Evolutionary conservation across 2,329 filamentous ascomycete genomes (phyloP).

Genomic region (Aphanocladium album): DNA sequence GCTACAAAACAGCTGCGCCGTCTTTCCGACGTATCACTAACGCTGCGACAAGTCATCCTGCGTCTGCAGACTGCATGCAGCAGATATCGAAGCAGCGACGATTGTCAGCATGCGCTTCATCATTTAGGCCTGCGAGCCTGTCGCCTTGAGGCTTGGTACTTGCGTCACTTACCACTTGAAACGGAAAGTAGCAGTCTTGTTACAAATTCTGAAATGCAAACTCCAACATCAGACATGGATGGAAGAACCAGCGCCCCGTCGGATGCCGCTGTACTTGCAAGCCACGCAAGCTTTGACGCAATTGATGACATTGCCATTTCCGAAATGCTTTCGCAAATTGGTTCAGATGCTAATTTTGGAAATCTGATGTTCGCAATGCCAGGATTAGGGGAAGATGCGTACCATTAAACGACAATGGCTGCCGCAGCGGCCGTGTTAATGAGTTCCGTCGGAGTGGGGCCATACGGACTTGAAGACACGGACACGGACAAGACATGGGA

Average conservation of each 20-base stretch:
- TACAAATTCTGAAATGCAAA: background rate
- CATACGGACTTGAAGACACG: slow-evolving; percentile 8
- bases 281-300: background rate
- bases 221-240: background rate
- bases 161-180: background rate
- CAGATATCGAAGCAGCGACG: background rate
- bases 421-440: background rate
- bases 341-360: background rate
- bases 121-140: background rate
- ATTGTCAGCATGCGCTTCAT: background rate
- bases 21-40: slow-evolving; percentile 25
- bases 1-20: slow-evolving; percentile 24
- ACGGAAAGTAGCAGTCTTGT: too few species aligned
- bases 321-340: background rate
- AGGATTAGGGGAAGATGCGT: background rate
- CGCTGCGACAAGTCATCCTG: slow-evolving; percentile 24
- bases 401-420: background rate
- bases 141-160: background rate
- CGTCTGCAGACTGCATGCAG: slow-evolving; percentile 22
- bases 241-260: background rate
- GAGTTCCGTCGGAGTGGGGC: background rate
- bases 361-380: background rate
- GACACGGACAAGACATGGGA: slow-evolving; percentile 15
- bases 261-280: background rate
- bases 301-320: background rate